Conservation (phyloP, 768 basidiomycete genomes). For the Lactarius hengduanensis region DNA sequence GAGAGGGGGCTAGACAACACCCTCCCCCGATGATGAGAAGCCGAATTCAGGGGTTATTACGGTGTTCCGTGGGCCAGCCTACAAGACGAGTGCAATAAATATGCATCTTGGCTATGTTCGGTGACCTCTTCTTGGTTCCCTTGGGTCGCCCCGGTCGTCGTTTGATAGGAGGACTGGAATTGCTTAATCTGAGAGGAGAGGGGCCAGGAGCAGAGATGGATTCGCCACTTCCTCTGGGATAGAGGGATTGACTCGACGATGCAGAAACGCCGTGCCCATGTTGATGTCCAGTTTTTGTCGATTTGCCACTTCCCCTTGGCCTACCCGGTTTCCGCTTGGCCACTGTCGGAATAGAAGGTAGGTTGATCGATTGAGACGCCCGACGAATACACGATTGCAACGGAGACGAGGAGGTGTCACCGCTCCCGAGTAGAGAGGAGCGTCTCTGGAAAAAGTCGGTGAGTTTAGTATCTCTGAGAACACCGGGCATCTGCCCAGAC, state of each 20-base stretch:
- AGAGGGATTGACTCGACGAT: not conserved
- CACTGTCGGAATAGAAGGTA: not conserved
- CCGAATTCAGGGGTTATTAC: not conserved
- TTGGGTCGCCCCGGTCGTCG: constrained; percentile 3
- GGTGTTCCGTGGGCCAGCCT: not conserved
- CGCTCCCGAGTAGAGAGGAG: not conserved
- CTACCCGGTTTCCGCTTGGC: constrained; percentile 26
- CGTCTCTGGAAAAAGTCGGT: constrained; percentile 22
- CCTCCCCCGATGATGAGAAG: not conserved
- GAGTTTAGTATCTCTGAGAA: constrained; percentile 21
- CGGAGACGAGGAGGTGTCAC: not conserved
- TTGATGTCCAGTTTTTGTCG: constrained; percentile 19
- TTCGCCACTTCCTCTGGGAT: not conserved
- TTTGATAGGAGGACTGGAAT: not conserved
- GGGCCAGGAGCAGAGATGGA: not conserved
- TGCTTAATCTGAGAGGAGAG: not conserved
- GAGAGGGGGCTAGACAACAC: not conserved
- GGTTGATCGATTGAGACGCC: not conserved
- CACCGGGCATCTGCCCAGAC: not conserved
- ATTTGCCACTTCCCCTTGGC: constrained; percentile 32
- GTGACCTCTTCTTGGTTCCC: not conserved
- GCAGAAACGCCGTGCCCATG: constrained; percentile 11
- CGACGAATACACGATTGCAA: not conserved
- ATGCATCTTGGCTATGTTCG: not conserved
- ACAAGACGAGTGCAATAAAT: not conserved